Evolutionary conservation across 2,329 filamentous ascomycete species (phyloP), one percentile per base, ranked within the genome.

Genomic region (Phaeosphaeria sp.): DNA sequence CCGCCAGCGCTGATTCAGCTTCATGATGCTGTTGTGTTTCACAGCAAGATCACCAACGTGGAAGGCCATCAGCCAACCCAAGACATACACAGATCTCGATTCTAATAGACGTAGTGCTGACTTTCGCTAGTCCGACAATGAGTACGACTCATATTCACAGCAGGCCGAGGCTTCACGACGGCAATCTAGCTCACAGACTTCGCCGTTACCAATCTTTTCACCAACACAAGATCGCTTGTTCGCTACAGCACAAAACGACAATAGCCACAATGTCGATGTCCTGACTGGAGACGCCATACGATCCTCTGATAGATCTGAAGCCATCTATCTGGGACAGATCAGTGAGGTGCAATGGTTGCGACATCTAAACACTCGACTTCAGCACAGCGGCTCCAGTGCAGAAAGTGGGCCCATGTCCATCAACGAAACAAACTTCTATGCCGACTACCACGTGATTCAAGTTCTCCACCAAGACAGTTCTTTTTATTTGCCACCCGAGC

Each of bases 401-500:
- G 24, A 20, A 1, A 13, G 24, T 18, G 27, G 9, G 17, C 17
- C 17, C 2, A 25, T 21, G 21, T 46, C 40, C 4, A 15, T 49
- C 9, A 33, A 47, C 13, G 42, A 48, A 2, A 57, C 46, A 2
- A 59, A 52, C 36, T 66, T 63, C 21, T 76, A 77, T 51, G 55
- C 69, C 18, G 69, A 73, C 22, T 64, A 71, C 15, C 51, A 72
- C 13, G 58, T 24, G 25, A 27, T 66, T 18, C 48, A 61, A 8
- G 44, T 73, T 17, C 45, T 64, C 1, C 11, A 46, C 8, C 27
- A 27, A 1, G 53, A 56, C 1, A 57, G 59, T 13, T 53, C 56
- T 6, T 61, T 61, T 44, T 49, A 59, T 24, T 24, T 55, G 4
- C 54, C 59, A 9, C 51, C 57, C n/a, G 44, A 63, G 21, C 61